Evolutionary conservation across 495 filamentous ascomycete species (phyloP).

Genomic region (Geoglossum glabrum): DNA sequence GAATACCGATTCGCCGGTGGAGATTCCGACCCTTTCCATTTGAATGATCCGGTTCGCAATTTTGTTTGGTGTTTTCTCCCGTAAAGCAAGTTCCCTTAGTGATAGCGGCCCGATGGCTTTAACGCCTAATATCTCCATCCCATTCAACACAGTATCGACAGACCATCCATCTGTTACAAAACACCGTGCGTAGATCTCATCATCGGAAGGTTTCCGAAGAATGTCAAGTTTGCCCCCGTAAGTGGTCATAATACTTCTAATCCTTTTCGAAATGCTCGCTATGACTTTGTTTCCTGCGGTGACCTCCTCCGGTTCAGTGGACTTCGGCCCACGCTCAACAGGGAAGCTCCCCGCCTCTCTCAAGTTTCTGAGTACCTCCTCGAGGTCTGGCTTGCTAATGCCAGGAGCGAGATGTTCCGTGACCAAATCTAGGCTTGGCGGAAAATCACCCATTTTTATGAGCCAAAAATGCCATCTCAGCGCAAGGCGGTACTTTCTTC

Average conservation of each 20-base stretch:
- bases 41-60: constrained; percentile 33
- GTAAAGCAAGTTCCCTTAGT: constrained; percentile 45
- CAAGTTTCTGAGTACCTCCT: constrained; percentile 9
- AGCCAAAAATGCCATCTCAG: constrained; percentile 40
- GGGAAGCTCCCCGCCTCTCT: constrained; percentile 13
- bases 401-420: constrained; percentile 22
- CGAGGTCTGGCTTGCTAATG: constrained; percentile 9
- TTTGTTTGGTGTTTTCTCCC: constrained; percentile 31
- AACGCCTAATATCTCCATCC: constrained; percentile 43
- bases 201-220: constrained; percentile 31
- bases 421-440: constrained; percentile 15
- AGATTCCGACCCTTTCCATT: constrained; percentile 37
- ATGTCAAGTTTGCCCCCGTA: constrained; percentile 24
- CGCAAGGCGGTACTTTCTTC: constrained; percentile 28
- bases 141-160: constrained; percentile 41
- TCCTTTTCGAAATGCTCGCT: constrained; percentile 6
- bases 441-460: constrained; percentile 27
- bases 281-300: not conserved
- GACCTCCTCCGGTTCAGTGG: not conserved
- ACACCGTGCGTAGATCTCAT: constrained; percentile 45
- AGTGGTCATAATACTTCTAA: constrained; percentile 21
- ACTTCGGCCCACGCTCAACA: not conserved
- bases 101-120: constrained; percentile 49
- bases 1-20: constrained; percentile 36
- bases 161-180: constrained; percentile 51